Evolutionary conservation across 805 yeast genomes (phyloP).

Genomic region (Metschnikowia lochheadii): DNA sequence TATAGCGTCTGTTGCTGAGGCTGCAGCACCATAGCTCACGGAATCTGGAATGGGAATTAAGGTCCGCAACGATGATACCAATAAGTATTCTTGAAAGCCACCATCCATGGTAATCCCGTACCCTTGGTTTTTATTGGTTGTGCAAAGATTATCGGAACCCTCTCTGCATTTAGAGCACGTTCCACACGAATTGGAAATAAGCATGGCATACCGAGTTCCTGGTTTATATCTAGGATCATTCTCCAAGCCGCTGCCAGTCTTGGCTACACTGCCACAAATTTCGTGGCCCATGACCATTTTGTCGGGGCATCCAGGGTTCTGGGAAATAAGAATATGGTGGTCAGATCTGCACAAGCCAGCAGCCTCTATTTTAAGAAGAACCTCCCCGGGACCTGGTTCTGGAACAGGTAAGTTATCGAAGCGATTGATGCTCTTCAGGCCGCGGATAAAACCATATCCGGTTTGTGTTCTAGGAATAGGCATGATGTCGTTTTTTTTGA

Average conservation of each 20-base stretch:
- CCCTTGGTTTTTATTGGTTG: constrained; percentile 15
- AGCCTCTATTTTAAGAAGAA: constrained; percentile 38
- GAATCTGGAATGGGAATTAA: constrained; percentile 39
- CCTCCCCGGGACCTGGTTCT: constrained; percentile 25
- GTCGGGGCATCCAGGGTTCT: constrained; percentile 19
- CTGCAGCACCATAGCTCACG: constrained; percentile 37
- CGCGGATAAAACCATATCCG: constrained; percentile 31
- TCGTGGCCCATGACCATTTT: constrained; percentile 44
- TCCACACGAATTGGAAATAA: constrained; percentile 33
- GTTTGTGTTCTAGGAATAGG: constrained; percentile 27
- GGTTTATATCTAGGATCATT: constrained; percentile 21
- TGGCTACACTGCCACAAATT: constrained; percentile 36
- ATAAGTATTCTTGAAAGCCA: constrained; percentile 38
- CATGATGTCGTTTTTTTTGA: constrained; percentile 4
- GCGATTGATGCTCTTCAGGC: constrained; percentile 21
- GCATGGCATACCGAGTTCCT: constrained; percentile 30
- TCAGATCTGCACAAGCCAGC: constrained; percentile 45
- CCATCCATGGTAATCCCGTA: constrained; percentile 39
- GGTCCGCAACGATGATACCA: constrained; percentile 31
- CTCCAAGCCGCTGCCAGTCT: constrained; percentile 26
- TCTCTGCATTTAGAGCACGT: constrained; percentile 30
- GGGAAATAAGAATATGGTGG: constrained; percentile 29
- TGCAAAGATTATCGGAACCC: constrained; percentile 34
- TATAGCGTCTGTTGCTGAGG: constrained; percentile 40
- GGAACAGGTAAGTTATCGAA: constrained; percentile 30